phyloP scores from a whole-genome alignment of 805 yeast genomes.

The Saccharomycopsis fibuligera region DNA sequence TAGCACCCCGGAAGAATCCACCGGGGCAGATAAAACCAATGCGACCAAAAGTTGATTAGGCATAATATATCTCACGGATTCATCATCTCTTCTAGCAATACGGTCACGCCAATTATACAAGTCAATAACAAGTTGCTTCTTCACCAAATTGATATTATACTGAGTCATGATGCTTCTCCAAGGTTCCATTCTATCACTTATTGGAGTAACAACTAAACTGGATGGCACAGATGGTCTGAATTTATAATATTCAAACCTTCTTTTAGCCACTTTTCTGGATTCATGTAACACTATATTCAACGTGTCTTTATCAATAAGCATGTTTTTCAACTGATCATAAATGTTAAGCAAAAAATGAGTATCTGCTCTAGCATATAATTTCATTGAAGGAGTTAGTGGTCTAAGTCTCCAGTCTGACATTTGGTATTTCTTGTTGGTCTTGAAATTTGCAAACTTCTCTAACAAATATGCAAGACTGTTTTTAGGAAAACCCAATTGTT shows the following conservation, averaged over 20 bases:
- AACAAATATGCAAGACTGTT: slow-evolving; percentile 79
- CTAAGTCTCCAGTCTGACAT: slow-evolving; percentile 94
- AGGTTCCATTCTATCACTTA: slow-evolving; percentile 51
- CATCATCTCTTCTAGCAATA: slow-evolving; percentile 71
- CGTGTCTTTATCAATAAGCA: slow-evolving; percentile 45
- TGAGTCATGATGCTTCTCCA: slow-evolving; percentile 59
- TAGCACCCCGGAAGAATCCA: slow-evolving; percentile 48
- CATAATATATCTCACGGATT: slow-evolving; percentile 77
- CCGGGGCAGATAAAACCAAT: slow-evolving; percentile 53
- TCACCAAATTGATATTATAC: slow-evolving; percentile 53
- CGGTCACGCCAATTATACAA: slow-evolving; percentile 81
- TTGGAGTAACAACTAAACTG: slow-evolving; percentile 40
- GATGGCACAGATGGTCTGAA: slow-evolving; percentile 40
- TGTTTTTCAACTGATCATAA: slow-evolving; percentile 65
- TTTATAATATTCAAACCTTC: slow-evolving; percentile 75
- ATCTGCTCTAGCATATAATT: slow-evolving; percentile 86
- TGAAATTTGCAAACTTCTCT: slow-evolving; percentile 73
- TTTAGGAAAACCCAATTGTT: slow-evolving; percentile 69
- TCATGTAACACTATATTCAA: slow-evolving; percentile 60
- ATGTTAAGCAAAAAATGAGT: slow-evolving; percentile 86
- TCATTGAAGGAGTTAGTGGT: slow-evolving; percentile 72
- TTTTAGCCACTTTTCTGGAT: slow-evolving; percentile 71
- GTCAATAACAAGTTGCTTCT: slow-evolving; percentile 48
- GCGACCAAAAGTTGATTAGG: slow-evolving; percentile 69
- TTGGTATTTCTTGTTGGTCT: slow-evolving; percentile 90